These are phyloP conservation scores for Phytophthora kernoviae DNA, from an alignment of 352 stramenopile genomes.

Conservation along the genomic window DNA sequence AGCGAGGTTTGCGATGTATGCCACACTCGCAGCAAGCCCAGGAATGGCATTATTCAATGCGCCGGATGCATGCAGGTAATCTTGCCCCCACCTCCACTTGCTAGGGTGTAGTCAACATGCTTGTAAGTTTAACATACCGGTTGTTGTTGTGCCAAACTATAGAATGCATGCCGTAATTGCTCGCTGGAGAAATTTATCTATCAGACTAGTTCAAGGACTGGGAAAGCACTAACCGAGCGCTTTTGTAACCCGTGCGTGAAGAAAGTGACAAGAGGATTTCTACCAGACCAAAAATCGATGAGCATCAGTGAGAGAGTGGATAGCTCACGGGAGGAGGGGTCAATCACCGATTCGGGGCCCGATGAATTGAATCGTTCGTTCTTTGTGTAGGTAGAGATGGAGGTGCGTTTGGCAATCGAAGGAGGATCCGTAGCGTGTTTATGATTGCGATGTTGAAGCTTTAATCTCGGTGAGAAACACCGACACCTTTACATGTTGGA, in stretches of 20 bases:
- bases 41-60: constrained; percentile 21
- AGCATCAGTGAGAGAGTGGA: constrained; percentile 14
- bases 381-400: constrained; percentile 19
- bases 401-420: neutral
- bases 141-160: neutral
- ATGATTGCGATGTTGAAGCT: too few relatives aligned
- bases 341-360: constrained; percentile 15
- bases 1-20: constrained; percentile 40
- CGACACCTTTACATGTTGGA: constrained; percentile 3
- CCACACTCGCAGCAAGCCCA: constrained; percentile 22
- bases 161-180: constrained; percentile 41
- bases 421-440: too few relatives aligned
- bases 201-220: constrained; percentile 27
- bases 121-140: neutral
- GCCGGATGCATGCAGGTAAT: constrained; percentile 34
- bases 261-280: constrained; percentile 17
- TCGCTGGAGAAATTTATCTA: constrained; percentile 30
- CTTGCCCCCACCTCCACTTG: too few relatives aligned
- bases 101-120: too few relatives aligned
- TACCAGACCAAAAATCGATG: constrained; percentile 15
- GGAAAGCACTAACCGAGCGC: constrained; percentile 23
- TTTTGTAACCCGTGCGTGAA: constrained; percentile 40
- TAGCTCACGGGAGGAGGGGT: constrained; percentile 1
- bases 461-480: too few relatives aligned
- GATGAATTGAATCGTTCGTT: constrained; percentile 21